These are phyloP conservation scores for Mucor plumbeus DNA, from an alignment of 371 early-diverging fungal species.

Conservation along the genomic window DNA sequence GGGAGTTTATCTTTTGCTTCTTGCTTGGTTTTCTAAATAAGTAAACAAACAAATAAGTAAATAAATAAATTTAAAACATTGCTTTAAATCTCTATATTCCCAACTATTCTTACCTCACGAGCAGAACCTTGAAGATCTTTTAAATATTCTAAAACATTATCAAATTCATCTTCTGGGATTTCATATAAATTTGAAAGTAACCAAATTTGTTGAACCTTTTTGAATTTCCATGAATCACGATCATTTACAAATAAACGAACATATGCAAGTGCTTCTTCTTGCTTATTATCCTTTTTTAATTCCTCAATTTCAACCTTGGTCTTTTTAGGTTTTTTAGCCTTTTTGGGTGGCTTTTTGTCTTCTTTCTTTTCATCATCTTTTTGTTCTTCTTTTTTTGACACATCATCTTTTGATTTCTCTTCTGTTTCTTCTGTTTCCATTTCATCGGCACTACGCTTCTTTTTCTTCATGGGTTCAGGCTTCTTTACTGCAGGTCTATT, in stretches of 20 bases:
- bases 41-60: too few species aligned
- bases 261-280: conserved; percentile 39
- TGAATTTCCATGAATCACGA: conserved; percentile 62
- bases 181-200: conserved; percentile 61
- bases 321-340: conserved; percentile 23
- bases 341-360: conserved; percentile 21
- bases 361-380: conserved; percentile 13
- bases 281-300: conserved; percentile 27
- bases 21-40: conserved; percentile 30
- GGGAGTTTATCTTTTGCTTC: conserved; percentile 39
- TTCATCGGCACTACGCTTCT: conserved; percentile 26
- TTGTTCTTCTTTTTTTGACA: background rate
- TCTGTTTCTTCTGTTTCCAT: conserved; percentile 11
- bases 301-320: conserved; percentile 24
- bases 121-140: conserved; percentile 37
- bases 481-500: conserved; percentile 25
- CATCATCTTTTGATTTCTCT: background rate
- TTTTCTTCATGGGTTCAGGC: conserved; percentile 13
- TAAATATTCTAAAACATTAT: conserved; percentile 28
- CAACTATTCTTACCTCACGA: conserved; percentile 35
- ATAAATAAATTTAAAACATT: too few species aligned
- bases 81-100: background rate
- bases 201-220: conserved; percentile 68
- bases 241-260: conserved; percentile 36
- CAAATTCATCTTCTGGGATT: conserved; percentile 32